Conservation (phyloP, 2,329 filamentous ascomycete genomes). For the Microsporum ferrugineum region DNA sequence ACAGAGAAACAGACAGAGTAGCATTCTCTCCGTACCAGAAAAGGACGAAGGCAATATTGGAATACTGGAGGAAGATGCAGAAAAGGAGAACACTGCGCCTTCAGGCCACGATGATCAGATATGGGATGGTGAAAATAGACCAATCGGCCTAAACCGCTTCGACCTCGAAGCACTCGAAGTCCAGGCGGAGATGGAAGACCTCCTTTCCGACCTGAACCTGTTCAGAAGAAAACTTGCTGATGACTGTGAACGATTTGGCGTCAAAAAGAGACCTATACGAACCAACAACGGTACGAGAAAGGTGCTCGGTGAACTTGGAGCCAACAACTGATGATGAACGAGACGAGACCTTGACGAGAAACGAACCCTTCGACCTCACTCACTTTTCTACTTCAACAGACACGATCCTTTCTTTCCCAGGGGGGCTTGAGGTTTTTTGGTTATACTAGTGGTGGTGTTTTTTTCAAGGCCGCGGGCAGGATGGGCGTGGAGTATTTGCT, state of each 20-base stretch:
- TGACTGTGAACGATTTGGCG: conserved; percentile 44
- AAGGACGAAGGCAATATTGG: conserved; percentile 24
- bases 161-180: conserved; percentile 47
- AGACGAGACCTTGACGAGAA: not conserved
- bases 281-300: not conserved
- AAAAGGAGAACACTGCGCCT: conserved; percentile 31
- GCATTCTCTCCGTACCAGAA: conserved; percentile 26
- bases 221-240: conserved; percentile 80
- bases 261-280: conserved; percentile 10
- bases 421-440: not conserved
- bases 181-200: conserved; percentile 73
- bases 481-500: not conserved
- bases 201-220: conserved; percentile 66
- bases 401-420: not conserved
- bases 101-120: conserved; percentile 22
- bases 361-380: not conserved
- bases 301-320: conserved; percentile 2
- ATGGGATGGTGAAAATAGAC: conserved; percentile 34
- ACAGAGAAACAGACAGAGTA: conserved; percentile 23
- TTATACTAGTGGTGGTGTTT: not conserved
- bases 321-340: not conserved
- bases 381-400: not conserved
- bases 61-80: conserved; percentile 46
- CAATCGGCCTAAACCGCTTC: conserved; percentile 31
- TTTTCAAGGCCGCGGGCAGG: not conserved